A percentile compares a stretch with the other conserved stretches of the same genome.
Evolutionary conservation across 495 filamentous ascomycete genomes (phyloP).

Genomic region (Xylaria nigripes): DNA sequence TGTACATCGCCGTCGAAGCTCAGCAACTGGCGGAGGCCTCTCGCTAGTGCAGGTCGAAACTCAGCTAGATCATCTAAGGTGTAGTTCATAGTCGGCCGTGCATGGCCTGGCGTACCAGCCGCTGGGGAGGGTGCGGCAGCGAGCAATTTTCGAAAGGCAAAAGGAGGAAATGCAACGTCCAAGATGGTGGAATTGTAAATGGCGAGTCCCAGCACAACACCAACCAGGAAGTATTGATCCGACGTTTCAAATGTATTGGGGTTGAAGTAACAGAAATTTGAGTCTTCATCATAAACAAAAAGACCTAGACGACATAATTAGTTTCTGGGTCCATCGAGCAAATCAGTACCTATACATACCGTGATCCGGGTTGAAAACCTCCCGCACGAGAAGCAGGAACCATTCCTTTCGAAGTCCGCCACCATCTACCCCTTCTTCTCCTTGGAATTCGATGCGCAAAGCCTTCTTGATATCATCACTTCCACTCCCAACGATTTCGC

Average conservation of each 20-base stretch:
- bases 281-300: constrained; percentile 93
- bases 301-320: constrained; percentile 47
- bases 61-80: constrained; percentile 80
- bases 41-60: constrained; percentile 69
- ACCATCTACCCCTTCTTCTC: constrained; percentile 88
- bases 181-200: constrained; percentile 97
- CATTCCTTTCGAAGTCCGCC: constrained; percentile 91
- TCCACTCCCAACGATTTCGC: constrained; percentile 75
- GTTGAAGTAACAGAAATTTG: constrained; percentile 91
- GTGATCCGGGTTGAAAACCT: constrained; percentile 87
- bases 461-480: constrained; percentile 91
- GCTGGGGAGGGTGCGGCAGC: constrained; percentile 55
- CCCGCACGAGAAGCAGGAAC: constrained; percentile 85
- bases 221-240: constrained; percentile 88
- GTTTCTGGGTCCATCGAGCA: neutral
- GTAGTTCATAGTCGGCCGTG: constrained; percentile 57
- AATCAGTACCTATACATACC: constrained; percentile 50
- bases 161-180: constrained; percentile 85
- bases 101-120: constrained; percentile 44
- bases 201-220: constrained; percentile 78
- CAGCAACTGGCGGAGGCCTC: constrained; percentile 65
- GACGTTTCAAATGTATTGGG: constrained; percentile 85
- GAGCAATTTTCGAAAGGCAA: constrained; percentile 82
- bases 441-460: constrained; percentile 75
- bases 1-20: constrained; percentile 84